Percentiles rank a stretch among this genome's conserved stretches.
Evolutionary conservation across 73 alveolate species (phyloP).

Genomic region (Paramecium pentaurelia): DNA sequence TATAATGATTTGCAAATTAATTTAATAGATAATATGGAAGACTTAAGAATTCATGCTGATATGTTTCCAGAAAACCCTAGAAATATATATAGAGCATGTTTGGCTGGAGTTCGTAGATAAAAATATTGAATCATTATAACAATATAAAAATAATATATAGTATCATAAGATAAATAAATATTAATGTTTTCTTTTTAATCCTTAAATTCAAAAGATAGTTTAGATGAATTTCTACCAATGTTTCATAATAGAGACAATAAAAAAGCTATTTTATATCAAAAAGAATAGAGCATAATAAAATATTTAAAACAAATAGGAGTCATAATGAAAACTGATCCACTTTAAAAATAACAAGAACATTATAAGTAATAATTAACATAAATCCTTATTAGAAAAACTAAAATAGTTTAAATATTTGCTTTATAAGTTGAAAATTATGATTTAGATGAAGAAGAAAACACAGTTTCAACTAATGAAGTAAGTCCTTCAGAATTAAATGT

Average conservation of each 20-base stretch:
- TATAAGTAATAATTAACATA: background rate
- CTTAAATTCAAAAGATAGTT: background rate
- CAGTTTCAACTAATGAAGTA: background rate
- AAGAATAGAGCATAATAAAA: background rate
- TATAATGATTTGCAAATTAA: background rate
- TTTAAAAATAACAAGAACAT: background rate
- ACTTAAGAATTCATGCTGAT: slow-evolving; percentile 82
- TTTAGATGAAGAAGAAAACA: background rate
- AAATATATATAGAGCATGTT: slow-evolving; percentile 85
- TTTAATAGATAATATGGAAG: slow-evolving; percentile 69
- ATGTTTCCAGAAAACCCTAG: slow-evolving; percentile 77
- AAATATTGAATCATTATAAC: slow-evolving; percentile 69
- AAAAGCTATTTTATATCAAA: background rate
- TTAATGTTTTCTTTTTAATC: background rate
- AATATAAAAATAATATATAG: background rate
- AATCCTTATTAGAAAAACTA: background rate
- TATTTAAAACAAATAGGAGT: background rate
- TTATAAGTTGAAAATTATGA: background rate
- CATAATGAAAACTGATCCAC: background rate
- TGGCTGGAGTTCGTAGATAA: slow-evolving; percentile 88
- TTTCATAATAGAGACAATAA: background rate
- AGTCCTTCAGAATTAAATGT: background rate
- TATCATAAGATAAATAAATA: background rate
- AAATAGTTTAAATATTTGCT: background rate
- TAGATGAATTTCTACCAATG: slow-evolving; percentile 23